Evolutionary conservation across 805 yeast genomes (phyloP).

Genomic region (Wickerhamiella domercqiae): DNA sequence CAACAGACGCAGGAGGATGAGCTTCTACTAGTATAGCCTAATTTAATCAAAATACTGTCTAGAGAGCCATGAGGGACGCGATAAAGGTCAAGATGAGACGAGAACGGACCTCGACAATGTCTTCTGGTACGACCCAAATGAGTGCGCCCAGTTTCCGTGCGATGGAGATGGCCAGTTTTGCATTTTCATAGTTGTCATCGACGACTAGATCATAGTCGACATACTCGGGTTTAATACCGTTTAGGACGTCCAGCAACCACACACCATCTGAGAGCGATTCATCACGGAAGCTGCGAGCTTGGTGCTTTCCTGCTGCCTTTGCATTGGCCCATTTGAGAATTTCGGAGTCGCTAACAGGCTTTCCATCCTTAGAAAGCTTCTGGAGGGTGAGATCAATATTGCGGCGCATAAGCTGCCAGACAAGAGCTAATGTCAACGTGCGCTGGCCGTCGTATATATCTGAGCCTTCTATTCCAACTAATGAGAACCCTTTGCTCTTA

Average conservation of each 20-base stretch:
- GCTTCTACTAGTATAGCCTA: conserved; percentile 12
- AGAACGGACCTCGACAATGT: conserved; percentile 88
- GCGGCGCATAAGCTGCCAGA: conserved; percentile 97
- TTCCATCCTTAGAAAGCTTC: conserved; percentile 53
- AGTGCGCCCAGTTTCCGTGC: conserved; percentile 96
- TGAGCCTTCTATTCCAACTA: conserved; percentile 96
- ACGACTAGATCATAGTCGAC: conserved; percentile 89
- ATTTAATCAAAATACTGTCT: conserved; percentile 1
- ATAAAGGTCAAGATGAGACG: conserved; percentile 87
- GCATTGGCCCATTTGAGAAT: conserved; percentile 89
- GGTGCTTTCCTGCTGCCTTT: conserved; percentile 38
- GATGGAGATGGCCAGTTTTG: conserved; percentile 91
- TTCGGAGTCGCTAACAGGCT: conserved; percentile 67
- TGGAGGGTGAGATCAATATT: conserved; percentile 77
- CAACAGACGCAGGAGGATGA: conserved; percentile 57
- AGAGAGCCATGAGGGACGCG: conserved; percentile 80
- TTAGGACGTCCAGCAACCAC: conserved; percentile 73
- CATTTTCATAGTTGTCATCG: conserved; percentile 84
- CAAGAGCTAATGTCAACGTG: conserved; percentile 76
- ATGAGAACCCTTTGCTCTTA: conserved; percentile 76
- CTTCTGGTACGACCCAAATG: conserved; percentile 99
- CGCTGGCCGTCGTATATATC: conserved; percentile 91
- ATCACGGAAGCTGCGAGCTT: conserved; percentile 77
- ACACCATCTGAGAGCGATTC: conserved; percentile 59
- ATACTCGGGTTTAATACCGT: conserved; percentile 93